Evolutionary conservation across 495 filamentous ascomycete genomes (phyloP), one percentile per base, ranked within the genome.

Genomic region (Neurospora cerealis): DNA sequence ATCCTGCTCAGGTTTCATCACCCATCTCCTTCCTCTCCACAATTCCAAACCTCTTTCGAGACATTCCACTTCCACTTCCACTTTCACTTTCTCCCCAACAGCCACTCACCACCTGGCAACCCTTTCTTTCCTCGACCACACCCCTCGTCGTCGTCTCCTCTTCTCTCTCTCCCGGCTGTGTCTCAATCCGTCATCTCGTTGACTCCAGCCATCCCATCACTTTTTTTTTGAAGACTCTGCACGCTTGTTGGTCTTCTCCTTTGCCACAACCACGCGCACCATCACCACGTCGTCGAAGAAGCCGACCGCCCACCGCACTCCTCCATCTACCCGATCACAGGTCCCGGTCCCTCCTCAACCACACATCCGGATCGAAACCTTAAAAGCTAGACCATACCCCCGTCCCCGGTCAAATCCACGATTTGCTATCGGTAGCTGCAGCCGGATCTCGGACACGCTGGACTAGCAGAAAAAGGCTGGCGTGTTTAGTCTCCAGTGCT

Each of bases 1-100:
- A 75, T 73, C 73, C 75, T 71, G 70, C 44, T 72, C 70, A 71
- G 69, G 80, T 82, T 82, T 80, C 79, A 80, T 75, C 79, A 71
- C 72, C 75, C 75, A 41, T 76, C 72, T 73, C 76, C 39, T 74
- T 73, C 76, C 73, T 71, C 77, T 76, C 78, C 74, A 48, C 72
- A 70, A 74, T 76, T 72, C 74, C 73, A 77, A 80, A 78, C 78
- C 69, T 74, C 74, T 75, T 34, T 74, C 79, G 77, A 81, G 78
- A 79, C 78, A 75, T 34, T 66, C 69, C 75, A 34, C 46, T 73
- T 72, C 42, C 71, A 74, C 72, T 75, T 77, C 71, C 5, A 73
- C 72, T 75, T 77, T 70, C 5, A 62, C 69, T 72, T 73, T 73
- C 74, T 66, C 54, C 54, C 54, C 54, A 66, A 66, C 54, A 34